These are phyloP conservation scores for Nicotiana undulata DNA, from an alignment of 257 asterid species.

Conservation along the genomic window DNA sequence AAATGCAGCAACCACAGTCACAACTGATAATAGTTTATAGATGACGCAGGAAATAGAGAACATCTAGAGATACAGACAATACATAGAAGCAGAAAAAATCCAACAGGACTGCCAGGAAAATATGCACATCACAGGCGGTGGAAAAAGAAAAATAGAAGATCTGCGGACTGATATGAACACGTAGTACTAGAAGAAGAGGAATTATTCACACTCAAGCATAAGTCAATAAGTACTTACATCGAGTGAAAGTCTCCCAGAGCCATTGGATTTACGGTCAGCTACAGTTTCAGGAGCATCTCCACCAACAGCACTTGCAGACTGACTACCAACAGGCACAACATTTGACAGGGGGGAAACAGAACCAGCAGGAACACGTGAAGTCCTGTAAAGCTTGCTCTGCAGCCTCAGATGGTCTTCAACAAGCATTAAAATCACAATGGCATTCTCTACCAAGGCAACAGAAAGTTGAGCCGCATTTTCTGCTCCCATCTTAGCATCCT, in stretches of 20 bases:
- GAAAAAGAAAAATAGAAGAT: constrained; percentile 6
- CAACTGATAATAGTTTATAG: neutral
- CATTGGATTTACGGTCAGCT: constrained; percentile 49
- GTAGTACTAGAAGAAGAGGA: neutral
- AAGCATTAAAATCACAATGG: constrained; percentile 95
- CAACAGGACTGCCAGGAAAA: constrained; percentile 10
- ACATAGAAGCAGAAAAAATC: constrained; percentile 10
- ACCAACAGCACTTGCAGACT: constrained; percentile 36
- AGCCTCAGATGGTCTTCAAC: constrained; percentile 95
- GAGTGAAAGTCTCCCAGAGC: constrained; percentile 66
- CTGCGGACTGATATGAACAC: neutral
- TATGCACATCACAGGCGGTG: neutral
- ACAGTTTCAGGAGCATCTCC: constrained; percentile 44
- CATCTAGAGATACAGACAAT: neutral
- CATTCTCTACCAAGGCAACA: constrained; percentile 96
- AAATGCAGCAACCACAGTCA: neutral
- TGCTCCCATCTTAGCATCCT: constrained; percentile 84
- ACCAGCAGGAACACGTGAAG: constrained; percentile 56
- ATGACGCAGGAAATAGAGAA: neutral
- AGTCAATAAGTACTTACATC: constrained; percentile 47
- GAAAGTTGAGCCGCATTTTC: constrained; percentile 98
- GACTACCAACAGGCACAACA: constrained; percentile 42
- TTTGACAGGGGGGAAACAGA: constrained; percentile 63
- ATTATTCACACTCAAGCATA: neutral
- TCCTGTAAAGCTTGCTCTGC: constrained; percentile 78